Conservation (phyloP, 1,139 yeast species). For the Hyphopichia wangnamkhiaoensis region DNA sequence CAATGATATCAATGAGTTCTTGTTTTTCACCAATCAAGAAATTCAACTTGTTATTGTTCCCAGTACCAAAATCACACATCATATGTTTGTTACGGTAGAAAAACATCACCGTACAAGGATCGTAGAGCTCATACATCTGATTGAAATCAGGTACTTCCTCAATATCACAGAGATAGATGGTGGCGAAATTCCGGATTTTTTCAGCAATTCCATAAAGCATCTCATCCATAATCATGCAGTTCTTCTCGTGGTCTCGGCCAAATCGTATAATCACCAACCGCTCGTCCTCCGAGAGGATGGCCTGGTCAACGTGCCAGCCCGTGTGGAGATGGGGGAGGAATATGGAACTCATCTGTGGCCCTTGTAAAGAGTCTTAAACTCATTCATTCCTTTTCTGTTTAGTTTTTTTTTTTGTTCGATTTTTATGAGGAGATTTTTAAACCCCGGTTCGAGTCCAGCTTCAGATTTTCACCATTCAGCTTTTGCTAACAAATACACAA, state of each 20-base stretch:
- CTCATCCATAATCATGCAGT: slow-evolving; percentile 92
- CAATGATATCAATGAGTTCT: slow-evolving; percentile 88
- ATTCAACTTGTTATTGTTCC: slow-evolving; percentile 91
- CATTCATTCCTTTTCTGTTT: background rate
- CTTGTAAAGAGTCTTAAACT: background rate
- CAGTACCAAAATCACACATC: slow-evolving; percentile 99
- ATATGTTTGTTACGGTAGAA: slow-evolving; percentile 92
- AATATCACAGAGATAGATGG: slow-evolving; percentile 82
- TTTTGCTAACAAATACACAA: too few relatives aligned
- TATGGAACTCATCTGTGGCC: slow-evolving; percentile 70
- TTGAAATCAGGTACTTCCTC: slow-evolving; percentile 91
- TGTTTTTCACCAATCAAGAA: slow-evolving; percentile 78
- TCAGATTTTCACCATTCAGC: too few relatives aligned
- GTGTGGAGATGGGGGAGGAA: slow-evolving; percentile 84
- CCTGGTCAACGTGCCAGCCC: slow-evolving; percentile 97
- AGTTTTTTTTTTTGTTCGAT: background rate
- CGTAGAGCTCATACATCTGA: slow-evolving; percentile 88
- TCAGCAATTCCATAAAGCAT: slow-evolving; percentile 76
- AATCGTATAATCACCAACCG: slow-evolving; percentile 84
- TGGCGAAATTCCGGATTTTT: slow-evolving; percentile 85
- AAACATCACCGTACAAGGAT: slow-evolving; percentile 91
- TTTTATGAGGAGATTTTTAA: too few relatives aligned
- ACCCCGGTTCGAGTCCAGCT: too few relatives aligned
- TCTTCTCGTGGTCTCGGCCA: slow-evolving; percentile 75
- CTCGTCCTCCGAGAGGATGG: slow-evolving; percentile 82